Evolutionary conservation across 805 yeast species (phyloP), one percentile per base, ranked within the genome.

Genomic region (Clavispora carvajalis): DNA sequence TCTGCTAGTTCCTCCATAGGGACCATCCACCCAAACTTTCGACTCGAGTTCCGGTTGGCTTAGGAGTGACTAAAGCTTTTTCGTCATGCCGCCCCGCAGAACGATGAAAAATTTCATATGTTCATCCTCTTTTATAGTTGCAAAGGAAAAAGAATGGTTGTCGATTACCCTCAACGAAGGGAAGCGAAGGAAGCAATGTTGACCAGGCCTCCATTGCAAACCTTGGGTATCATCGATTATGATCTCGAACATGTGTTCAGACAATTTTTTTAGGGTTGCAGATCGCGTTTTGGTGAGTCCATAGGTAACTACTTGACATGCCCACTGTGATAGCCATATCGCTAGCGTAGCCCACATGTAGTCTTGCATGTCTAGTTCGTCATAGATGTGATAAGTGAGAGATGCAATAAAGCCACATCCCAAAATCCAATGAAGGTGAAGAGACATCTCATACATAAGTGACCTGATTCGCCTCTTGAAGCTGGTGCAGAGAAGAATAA

Each of bases 141-240:
- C 45, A 7, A 76, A 69, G 1, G 81, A 75, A 50, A 77, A 77
- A 10, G 82, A 82, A 55, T 77, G 83, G 46, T 69, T 75, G 44
- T 77, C 79, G 16, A 75, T 48, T 17, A 75, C 57, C 29, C 67
- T 59, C 12, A 63, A 46, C 2, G 74, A 77, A 2, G 61, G 58
- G 41, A 74, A 72, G 48, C 80, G 63, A 16, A 77, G 54, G 46
- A 62, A 74, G 5, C 76, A 58, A 55, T 77, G 83, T 44, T 77
- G 82, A 18, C 83, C 82, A 1, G 81, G 74, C 12, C 34, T 49
- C 81, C 81, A 76, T 9, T 46, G 43, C 30, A 72, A 55, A 7
- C 66, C 69, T 13, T 53, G 53, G n/a, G 59, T 45, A 23, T 62
- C 61, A 4, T 48, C 39, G 3, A 77, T 55, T 36, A 68, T 61